Base-by-base conservation (phyloP, 768 basidiomycete genomes). In the Psilocybe azurescens region DNA sequence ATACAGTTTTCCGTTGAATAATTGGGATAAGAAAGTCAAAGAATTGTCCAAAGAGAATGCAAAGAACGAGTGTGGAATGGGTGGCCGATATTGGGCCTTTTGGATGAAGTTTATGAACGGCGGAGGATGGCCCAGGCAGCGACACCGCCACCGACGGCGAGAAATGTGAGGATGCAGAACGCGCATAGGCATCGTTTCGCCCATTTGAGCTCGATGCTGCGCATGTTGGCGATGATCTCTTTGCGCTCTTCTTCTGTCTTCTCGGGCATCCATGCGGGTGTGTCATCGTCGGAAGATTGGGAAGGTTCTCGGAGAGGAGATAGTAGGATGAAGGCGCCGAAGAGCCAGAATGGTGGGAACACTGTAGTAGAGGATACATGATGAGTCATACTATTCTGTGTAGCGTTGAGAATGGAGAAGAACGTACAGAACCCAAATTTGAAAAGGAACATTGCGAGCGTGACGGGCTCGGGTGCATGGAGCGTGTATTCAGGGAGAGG, bases 281-380 rank as follows among this genome's bases (percentile, higher is more conserved):
- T 72, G 5, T 68, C 66, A 5, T 70, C 68, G 1, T 70, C 66
- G 14, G 72, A 64, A 13, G 69, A 48, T 16, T 41, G 28, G 3
- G 74, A 72, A 13, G 81, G 79, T 39, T 81, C 77, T 44, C 78
- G 83, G 53, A 88, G 72, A 9, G 87, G 86, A 6, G 80, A 81
- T 51, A 83, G 70, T 18, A 88, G 78, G 65, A 89, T 84, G 68
- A 84, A 76, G 29, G 81, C 77, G 20, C 87, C 86, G 57, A 87
- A 75, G 49, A 82, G 77, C 87, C 87, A 88, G 71, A 89, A 88
- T 44, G 83, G 76, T 2, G 84, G 84, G 70, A 88, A 88, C 54
- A 88, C 87, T 89, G 16, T 5, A 16, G 24, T 49, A 46, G 28
- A 53, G 14, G 24, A 24, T 24, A 39, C 10, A 48, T 48, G 36